phyloP scores from a whole-genome alignment of 1,284 basidiomycete species.

The Golubevia sp. region DNA sequence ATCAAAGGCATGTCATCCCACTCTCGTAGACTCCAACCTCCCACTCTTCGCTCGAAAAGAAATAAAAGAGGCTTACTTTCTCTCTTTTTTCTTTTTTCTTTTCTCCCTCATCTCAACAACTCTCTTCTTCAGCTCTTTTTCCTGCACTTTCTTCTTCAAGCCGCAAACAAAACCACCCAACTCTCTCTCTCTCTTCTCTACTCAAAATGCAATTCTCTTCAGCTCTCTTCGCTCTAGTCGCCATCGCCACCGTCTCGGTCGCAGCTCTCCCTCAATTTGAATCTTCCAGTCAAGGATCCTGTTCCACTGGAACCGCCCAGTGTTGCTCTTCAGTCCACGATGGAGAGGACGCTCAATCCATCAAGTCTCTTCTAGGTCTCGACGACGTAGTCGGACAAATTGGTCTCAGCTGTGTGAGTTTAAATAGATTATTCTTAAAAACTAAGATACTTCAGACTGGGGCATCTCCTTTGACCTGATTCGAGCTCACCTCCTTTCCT shows the following conservation, averaged over 20 bases:
- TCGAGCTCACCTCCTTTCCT: constrained; percentile 12
- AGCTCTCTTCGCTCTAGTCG: neutral
- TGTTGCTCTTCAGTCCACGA: constrained; percentile 20
- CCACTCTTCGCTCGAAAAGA: no score
- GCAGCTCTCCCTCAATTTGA: constrained; percentile 19
- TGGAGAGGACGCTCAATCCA: constrained; percentile 20
- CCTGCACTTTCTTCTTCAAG: constrained; percentile 15
- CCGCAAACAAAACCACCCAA: constrained; percentile 48
- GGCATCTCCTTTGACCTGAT: no score
- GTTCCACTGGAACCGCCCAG: constrained; percentile 29
- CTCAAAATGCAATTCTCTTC: constrained; percentile 11
- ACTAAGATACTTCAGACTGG: no score
- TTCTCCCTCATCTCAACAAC: no score
- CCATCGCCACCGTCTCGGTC: constrained; percentile 10
- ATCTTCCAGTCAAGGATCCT: constrained; percentile 13
- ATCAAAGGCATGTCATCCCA: no score
- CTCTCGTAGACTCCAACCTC: no score
- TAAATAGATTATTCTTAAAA: constrained; percentile 2
- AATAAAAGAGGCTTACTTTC: no score
- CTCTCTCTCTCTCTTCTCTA: constrained; percentile 27
- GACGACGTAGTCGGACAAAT: constrained; percentile 5
- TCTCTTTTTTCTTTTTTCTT: no score
- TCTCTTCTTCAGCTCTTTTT: constrained; percentile 16
- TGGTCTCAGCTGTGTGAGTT: constrained; percentile 8
- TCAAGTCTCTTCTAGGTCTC: constrained; percentile 19